Percentiles rank a stretch among this genome's conserved stretches.
phyloP scores from a whole-genome alignment of 352 stramenopile species.

The Globisporangium canariense region DNA sequence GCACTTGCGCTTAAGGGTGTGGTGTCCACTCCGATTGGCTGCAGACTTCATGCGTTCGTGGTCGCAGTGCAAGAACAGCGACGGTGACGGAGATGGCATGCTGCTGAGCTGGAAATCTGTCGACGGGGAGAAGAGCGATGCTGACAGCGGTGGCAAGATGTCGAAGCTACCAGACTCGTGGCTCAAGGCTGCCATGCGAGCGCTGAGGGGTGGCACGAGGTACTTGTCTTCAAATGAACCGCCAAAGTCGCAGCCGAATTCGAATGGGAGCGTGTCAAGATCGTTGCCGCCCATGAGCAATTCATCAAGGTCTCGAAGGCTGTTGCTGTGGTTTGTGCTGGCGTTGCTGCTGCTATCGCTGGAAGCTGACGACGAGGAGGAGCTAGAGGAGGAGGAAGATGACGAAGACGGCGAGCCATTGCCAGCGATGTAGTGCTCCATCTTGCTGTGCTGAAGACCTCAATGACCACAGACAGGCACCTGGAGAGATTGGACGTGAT shows the following conservation, averaged over 20 bases:
- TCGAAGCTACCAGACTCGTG: constrained; percentile 12
- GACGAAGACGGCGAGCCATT: neutral
- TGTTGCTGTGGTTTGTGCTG: constrained; percentile 7
- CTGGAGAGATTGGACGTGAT: neutral
- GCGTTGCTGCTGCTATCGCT: constrained; percentile 2
- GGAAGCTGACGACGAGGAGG: neutral
- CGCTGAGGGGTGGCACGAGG: constrained; percentile 14
- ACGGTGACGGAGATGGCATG: neutral
- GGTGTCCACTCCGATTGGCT: neutral
- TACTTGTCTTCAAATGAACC: constrained; percentile 34
- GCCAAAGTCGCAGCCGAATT: constrained; percentile 42
- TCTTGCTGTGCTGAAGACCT: neutral
- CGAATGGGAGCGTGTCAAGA: constrained; percentile 33
- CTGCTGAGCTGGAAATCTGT: constrained; percentile 5
- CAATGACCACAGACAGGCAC: neutral
- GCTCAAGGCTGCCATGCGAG: neutral
- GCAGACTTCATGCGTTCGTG: constrained; percentile 4
- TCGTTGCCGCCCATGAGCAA: constrained; percentile 28
- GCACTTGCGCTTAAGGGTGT: constrained; percentile 6
- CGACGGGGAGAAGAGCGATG: constrained; percentile 13
- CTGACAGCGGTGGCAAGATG: constrained; percentile 12
- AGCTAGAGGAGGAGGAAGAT: neutral
- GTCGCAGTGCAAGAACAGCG: constrained; percentile 7
- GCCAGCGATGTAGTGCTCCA: constrained; percentile 8
- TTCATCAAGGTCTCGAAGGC: constrained; percentile 34